These are phyloP conservation scores for Aspergillus quadrilineatus DNA, from an alignment of 2,329 filamentous ascomycete species.

Conservation along the genomic window DNA sequence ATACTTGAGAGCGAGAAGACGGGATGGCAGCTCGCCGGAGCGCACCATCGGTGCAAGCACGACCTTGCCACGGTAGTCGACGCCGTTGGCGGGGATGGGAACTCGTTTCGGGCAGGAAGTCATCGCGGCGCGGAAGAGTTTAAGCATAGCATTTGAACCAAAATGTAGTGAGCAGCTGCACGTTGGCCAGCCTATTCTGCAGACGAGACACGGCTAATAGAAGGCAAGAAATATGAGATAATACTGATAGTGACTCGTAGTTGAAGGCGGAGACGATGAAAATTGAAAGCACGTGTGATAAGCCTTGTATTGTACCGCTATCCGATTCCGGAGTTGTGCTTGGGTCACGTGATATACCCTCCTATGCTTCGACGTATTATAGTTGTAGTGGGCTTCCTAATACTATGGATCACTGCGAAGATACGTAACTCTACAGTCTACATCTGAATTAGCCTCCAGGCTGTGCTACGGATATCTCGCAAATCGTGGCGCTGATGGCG, in stretches of 20 bases:
- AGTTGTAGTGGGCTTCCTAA: neutral
- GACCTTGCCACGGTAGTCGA: constrained; percentile 90
- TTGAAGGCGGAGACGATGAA: constrained; percentile 23
- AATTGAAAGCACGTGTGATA: constrained; percentile 4
- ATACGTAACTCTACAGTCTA: neutral
- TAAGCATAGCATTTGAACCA: constrained; percentile 41
- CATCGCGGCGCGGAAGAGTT: constrained; percentile 55
- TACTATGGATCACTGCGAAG: neutral
- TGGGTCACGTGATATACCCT: neutral
- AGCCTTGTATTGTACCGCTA: neutral
- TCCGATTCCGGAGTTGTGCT: neutral
- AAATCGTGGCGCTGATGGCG: constrained; percentile 4
- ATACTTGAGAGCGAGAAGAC: constrained; percentile 86
- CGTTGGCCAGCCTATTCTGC: neutral
- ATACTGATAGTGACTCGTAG: constrained; percentile 2
- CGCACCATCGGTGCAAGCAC: constrained; percentile 98
- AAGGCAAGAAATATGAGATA: neutral
- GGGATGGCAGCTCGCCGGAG: constrained; percentile 90
- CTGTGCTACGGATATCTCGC: neutral
- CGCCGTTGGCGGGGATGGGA: constrained; percentile 80
- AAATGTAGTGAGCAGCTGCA: neutral
- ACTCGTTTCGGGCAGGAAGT: constrained; percentile 61
- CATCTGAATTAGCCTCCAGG: neutral
- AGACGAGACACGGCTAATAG: neutral
- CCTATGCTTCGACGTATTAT: neutral